phyloP scores from a whole-genome alignment of 1,284 basidiomycete species.

The Schizophyllum commune region DNA sequence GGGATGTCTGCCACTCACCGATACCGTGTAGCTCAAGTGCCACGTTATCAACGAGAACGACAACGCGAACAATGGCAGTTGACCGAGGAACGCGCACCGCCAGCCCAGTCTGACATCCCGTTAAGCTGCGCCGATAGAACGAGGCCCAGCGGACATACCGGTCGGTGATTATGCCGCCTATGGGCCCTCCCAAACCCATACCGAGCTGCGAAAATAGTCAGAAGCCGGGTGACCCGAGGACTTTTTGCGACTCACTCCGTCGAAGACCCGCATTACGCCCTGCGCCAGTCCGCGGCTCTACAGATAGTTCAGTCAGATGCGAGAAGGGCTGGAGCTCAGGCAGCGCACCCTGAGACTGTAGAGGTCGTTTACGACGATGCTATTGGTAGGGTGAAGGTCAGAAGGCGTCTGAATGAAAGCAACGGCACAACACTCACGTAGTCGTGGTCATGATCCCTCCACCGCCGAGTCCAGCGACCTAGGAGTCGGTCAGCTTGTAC shows the following conservation, averaged over 20 bases:
- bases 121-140: not conserved
- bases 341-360: slow-evolving; percentile 57
- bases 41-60: slow-evolving; percentile 14
- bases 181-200: slow-evolving; percentile 19
- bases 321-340: slow-evolving; percentile 5
- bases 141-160: slow-evolving; percentile 7
- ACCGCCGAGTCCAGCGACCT: slow-evolving; percentile 74
- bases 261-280: slow-evolving; percentile 64
- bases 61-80: slow-evolving; percentile 16
- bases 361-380: slow-evolving; percentile 76
- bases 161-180: slow-evolving; percentile 19
- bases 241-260: slow-evolving; percentile 43
- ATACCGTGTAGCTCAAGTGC: slow-evolving; percentile 17
- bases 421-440: slow-evolving; percentile 34
- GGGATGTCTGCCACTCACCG: slow-evolving; percentile 6
- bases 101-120: slow-evolving; percentile 15
- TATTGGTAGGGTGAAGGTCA: slow-evolving; percentile 18
- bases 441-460: slow-evolving; percentile 70
- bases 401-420: too few relatives aligned
- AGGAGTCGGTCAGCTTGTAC: slow-evolving; percentile 5
- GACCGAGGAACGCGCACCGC: slow-evolving; percentile 20
- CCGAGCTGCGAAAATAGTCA: slow-evolving; percentile 8
- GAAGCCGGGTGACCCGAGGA: not conserved
- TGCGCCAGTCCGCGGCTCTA: slow-evolving; percentile 69
- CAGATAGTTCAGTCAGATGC: slow-evolving; percentile 5